These are phyloP conservation scores for Eucalyptus polyanthemos DNA, from an alignment of 345 rosid genomes.

Conservation along the genomic window DNA sequence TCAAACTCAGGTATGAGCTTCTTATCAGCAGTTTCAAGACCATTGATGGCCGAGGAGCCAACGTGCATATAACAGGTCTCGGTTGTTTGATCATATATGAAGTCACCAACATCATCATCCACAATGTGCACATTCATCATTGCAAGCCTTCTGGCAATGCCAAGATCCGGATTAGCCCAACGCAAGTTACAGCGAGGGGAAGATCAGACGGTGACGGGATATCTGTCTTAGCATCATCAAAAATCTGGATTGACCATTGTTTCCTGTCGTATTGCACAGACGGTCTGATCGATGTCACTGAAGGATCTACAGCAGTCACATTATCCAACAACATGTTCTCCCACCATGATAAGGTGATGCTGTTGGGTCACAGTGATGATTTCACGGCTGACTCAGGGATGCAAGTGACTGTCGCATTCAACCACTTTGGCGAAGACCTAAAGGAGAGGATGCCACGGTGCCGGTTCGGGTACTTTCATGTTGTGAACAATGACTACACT, in stretches of 20 bases:
- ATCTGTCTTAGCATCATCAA: not conserved
- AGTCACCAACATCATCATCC: slow-evolving; percentile 4
- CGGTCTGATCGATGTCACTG: slow-evolving; percentile 6
- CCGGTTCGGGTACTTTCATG: slow-evolving; percentile 6
- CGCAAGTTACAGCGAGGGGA: not conserved
- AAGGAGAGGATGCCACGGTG: slow-evolving; percentile 7
- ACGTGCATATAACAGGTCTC: not conserved
- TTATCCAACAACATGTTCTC: slow-evolving; percentile 1
- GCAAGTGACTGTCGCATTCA: slow-evolving; percentile 11
- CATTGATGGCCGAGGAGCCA: slow-evolving; percentile 8
- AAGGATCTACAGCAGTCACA: slow-evolving; percentile 7
- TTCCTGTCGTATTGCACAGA: slow-evolving; percentile 1
- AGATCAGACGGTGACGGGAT: slow-evolving; percentile 4
- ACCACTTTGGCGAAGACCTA: slow-evolving; percentile 1
- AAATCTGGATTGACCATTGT: slow-evolving; percentile 10
- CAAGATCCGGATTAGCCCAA: slow-evolving; percentile 3
- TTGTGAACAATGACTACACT: slow-evolving; percentile 4
- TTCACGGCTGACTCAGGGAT: slow-evolving; percentile 1
- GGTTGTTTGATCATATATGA: not conserved
- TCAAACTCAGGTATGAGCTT: slow-evolving; percentile 4
- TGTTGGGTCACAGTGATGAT: slow-evolving; percentile 10
- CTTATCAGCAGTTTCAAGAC: slow-evolving; percentile 4
- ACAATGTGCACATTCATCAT: slow-evolving; percentile 1
- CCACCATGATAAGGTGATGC: slow-evolving; percentile 10
- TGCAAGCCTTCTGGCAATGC: slow-evolving; percentile 6